Base-by-base conservation (phyloP, 345 rosid species). In the Pseudoturritis turrita region DNA sequence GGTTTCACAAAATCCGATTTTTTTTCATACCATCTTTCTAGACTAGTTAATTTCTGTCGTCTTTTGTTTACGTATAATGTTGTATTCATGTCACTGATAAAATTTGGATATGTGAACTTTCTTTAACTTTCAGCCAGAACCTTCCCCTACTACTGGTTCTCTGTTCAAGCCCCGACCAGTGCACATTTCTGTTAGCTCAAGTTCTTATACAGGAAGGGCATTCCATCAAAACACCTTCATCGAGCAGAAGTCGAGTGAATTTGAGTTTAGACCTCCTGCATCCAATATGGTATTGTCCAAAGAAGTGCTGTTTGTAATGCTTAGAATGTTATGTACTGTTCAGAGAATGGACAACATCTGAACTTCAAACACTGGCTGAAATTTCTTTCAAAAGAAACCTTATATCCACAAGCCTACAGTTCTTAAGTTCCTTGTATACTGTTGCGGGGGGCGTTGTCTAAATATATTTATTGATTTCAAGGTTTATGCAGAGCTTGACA, bases 141-240 rank as follows among this genome's bases (percentile, higher is more conserved):
- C 98, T 65, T 95, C 98, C 51, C 99, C 98, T 60, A 89, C 99
- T 51, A 88, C 96, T 7, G 99, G 99, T 49, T 87, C 98, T 59
- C 80, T 95, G 68, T 50, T 76, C 39, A 90, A 91, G 77, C 87
- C 88, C 25, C 68, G 62, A 40, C 78, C 78, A 22, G 55, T 67
- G 29, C 78, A 66, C 49, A 65, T 54, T 40, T 68, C 63, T 55
- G 51, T 60, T 50, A 63, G 78, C 50, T 81, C 85, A 21, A 75
- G 64, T 75, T 58, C 85, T 41, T 78, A 74, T 78, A 62, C 82
- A 7, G 83, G 74, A 18, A 74, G 75, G 26, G 26, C 74, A 68
- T 77, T 73, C 70, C 77, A 83, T 40, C 84, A 83, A 63, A 74
- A 71, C 72, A 55, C 81, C 45, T 79, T 76, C 45, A 81, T 79